Conservation (phyloP, 495 filamentous ascomycete species). For the Penicillium maclennaniae region DNA sequence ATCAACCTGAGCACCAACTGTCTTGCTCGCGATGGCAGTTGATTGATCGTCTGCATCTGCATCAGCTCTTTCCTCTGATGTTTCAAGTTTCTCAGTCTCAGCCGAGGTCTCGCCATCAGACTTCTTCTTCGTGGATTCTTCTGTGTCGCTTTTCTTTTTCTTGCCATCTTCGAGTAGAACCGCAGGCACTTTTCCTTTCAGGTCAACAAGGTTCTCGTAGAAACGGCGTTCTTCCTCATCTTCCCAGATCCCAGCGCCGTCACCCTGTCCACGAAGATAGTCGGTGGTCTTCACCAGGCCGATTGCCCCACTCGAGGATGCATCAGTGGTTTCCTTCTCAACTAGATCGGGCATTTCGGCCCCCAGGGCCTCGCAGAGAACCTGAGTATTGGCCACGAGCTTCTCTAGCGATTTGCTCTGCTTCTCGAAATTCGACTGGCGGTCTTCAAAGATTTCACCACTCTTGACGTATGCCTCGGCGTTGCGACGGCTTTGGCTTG, state of each 20-base stretch:
- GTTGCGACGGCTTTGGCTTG: slow-evolving; percentile 81
- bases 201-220: slow-evolving; percentile 92
- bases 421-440: slow-evolving; percentile 93
- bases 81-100: slow-evolving; percentile 29
- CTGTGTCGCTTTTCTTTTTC: slow-evolving; percentile 81
- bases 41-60: slow-evolving; percentile 74
- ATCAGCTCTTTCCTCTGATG: slow-evolving; percentile 52
- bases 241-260: slow-evolving; percentile 98
- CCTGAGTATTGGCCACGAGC: slow-evolving; percentile 83
- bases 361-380: slow-evolving; percentile 80
- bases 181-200: slow-evolving; percentile 91
- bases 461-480: slow-evolving; percentile 98
- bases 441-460: slow-evolving; percentile 97
- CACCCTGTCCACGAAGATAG: slow-evolving; percentile 82
- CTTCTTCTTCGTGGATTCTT: slow-evolving; percentile 60
- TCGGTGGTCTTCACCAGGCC: slow-evolving; percentile 93
- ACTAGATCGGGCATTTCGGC: slow-evolving; percentile 93
- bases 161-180: slow-evolving; percentile 92
- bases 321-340: slow-evolving; percentile 68
- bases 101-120: slow-evolving; percentile 33
- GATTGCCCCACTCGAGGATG: slow-evolving; percentile 67
- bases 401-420: slow-evolving; percentile 88
- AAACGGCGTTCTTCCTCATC: slow-evolving; percentile 97
- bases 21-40: slow-evolving; percentile 93
- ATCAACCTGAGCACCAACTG: slow-evolving; percentile 94